These are phyloP conservation scores for Trametes cubensis DNA, from an alignment of 768 basidiomycete genomes.

Conservation along the genomic window DNA sequence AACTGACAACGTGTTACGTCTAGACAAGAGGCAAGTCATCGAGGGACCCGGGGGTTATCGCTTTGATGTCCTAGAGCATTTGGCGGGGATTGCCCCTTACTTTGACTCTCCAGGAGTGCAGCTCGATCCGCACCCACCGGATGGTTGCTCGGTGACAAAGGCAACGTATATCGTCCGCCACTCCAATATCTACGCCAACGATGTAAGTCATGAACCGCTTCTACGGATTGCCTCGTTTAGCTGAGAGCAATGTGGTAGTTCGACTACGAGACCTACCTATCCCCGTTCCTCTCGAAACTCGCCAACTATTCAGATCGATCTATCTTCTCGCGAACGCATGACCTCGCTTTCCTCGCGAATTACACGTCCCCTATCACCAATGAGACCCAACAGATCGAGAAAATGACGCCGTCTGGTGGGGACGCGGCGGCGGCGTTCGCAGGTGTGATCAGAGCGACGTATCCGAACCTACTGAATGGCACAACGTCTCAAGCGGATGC, in stretches of 20 bases:
- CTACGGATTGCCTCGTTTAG: background rate
- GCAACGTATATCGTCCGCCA: slow-evolving; percentile 26
- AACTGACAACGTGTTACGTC: background rate
- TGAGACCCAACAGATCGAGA: slow-evolving; percentile 23
- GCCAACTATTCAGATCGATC: slow-evolving; percentile 21
- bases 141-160: slow-evolving; percentile 20
- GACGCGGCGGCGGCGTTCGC: slow-evolving; percentile 22
- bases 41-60: slow-evolving; percentile 15
- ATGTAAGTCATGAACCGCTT: background rate
- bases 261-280: slow-evolving; percentile 25
- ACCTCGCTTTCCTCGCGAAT: slow-evolving; percentile 21
- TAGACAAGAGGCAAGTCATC: slow-evolving; percentile 22
- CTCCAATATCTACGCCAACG: slow-evolving; percentile 29
- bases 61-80: slow-evolving; percentile 20
- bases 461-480: slow-evolving; percentile 16
- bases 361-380: slow-evolving; percentile 25
- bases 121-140: slow-evolving; percentile 19
- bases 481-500: background rate
- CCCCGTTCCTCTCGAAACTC: slow-evolving; percentile 23
- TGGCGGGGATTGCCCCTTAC: slow-evolving; percentile 26
- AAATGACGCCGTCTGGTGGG: slow-evolving; percentile 23
- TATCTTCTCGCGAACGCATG: slow-evolving; percentile 10
- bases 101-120: slow-evolving; percentile 27
- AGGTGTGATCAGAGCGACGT: slow-evolving; percentile 17
- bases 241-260: background rate